A percentile compares a stretch with the other conserved stretches of the same genome.
Conservation (phyloP, 2,329 filamentous ascomycete species). For the Trichoderma cornu-damae region DNA sequence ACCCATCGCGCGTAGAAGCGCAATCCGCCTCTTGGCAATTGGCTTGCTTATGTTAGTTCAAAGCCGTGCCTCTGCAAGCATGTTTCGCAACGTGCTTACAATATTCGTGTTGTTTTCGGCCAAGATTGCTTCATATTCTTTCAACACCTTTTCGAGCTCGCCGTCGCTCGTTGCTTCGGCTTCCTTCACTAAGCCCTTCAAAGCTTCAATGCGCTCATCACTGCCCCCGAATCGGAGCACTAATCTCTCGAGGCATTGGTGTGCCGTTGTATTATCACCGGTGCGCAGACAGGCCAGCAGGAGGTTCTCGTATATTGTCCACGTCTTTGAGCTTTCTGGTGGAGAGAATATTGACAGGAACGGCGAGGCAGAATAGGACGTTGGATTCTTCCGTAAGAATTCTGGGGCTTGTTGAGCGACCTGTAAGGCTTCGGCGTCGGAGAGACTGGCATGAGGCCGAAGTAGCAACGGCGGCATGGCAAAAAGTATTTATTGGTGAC, state of each 20-base stretch:
- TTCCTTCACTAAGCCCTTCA: constrained; percentile 79
- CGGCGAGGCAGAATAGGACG: constrained; percentile 50
- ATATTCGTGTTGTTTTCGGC: constrained; percentile 72
- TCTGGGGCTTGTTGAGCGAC: constrained; percentile 57
- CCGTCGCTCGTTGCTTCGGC: constrained; percentile 64
- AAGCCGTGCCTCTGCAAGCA: constrained; percentile 7
- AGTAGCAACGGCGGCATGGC: constrained; percentile 50
- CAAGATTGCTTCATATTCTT: constrained; percentile 72
- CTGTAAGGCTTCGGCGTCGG: constrained; percentile 50
- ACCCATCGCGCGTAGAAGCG: constrained; percentile 70
- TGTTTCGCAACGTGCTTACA: constrained; percentile 43
- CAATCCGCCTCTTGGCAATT: constrained; percentile 77
- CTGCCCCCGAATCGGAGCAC: constrained; percentile 72
- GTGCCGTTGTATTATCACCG: constrained; percentile 74
- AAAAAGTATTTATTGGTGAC: constrained; percentile 10
- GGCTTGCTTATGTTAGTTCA: constrained; percentile 49
- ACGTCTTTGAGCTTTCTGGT: constrained; percentile 71
- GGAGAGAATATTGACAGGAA: constrained; percentile 50
- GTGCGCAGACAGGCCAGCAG: constrained; percentile 78
- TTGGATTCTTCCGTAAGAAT: constrained; percentile 51
- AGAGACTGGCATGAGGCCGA: constrained; percentile 52
- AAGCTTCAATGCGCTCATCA: constrained; percentile 81
- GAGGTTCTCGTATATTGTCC: constrained; percentile 82
- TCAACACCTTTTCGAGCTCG: constrained; percentile 64
- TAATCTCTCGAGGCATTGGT: constrained; percentile 68